Conservation (phyloP, 768 basidiomycete genomes). For the Obba rivulosa region DNA sequence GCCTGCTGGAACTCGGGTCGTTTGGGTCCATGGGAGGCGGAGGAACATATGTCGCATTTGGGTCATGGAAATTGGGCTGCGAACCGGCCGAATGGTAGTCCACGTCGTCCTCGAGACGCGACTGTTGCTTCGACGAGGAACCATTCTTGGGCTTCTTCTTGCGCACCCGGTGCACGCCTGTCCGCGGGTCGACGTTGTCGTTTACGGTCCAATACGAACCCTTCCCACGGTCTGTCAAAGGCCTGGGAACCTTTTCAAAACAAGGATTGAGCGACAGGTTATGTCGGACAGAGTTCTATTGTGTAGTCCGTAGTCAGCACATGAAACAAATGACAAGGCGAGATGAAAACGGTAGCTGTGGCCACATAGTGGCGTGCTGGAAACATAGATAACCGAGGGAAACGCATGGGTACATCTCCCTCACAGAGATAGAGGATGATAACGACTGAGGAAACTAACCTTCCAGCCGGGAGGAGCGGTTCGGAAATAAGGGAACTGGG, state of each 20-base stretch:
- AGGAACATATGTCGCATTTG: slow-evolving; percentile 51
- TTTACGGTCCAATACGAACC: slow-evolving; percentile 93
- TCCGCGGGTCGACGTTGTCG: slow-evolving; percentile 83
- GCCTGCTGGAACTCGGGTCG: slow-evolving; percentile 55
- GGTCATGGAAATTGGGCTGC: slow-evolving; percentile 43
- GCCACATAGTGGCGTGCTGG: too few relatives aligned
- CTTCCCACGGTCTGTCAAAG: slow-evolving; percentile 85
- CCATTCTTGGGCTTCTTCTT: slow-evolving; percentile 76
- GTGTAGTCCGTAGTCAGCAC: slow-evolving; percentile 17
- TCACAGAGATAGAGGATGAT: not conserved
- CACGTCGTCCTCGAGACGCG: slow-evolving; percentile 35
- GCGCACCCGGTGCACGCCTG: slow-evolving; percentile 82
- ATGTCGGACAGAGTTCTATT: slow-evolving; percentile 84
- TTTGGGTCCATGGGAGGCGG: slow-evolving; percentile 51
- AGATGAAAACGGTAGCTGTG: not conserved
- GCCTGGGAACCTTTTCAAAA: slow-evolving; percentile 89
- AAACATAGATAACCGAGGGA: slow-evolving; percentile 18
- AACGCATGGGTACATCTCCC: slow-evolving; percentile 41
- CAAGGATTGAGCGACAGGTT: slow-evolving; percentile 88
- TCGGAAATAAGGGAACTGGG: slow-evolving; percentile 84
- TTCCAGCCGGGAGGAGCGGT: slow-evolving; percentile 90
- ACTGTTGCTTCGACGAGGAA: slow-evolving; percentile 44
- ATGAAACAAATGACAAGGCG: not conserved
- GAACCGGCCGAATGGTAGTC: slow-evolving; percentile 58
- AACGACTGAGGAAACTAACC: slow-evolving; percentile 46